Evolutionary conservation across 306 rosid genomes (phyloP), one percentile per base, ranked within the genome.

Genomic region (Hylodesmum podocarpum): DNA sequence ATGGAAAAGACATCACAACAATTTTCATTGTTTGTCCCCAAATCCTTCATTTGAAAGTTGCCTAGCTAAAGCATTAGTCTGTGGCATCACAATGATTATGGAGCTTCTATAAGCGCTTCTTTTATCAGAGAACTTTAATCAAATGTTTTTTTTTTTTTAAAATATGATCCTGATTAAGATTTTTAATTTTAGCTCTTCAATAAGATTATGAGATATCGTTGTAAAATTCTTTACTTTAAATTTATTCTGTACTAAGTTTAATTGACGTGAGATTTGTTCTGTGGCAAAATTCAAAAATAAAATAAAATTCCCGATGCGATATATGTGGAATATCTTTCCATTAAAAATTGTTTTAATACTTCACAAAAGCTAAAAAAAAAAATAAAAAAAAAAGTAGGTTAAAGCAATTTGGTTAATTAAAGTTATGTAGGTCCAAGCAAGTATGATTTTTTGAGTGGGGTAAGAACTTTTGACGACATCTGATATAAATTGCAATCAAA

Each of bases 21-120:
- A 80, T 66, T 31, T 66, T 73, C 71, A 82, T 79, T 84, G 80
- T 50, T 31, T 82, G 88, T 86, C 85, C 59, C 85, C 82, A 44
- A 49, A 72, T 14, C 62, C 39, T 40, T 66, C 27, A 41, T 43
- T 64, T 40, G 36, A 63, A 78, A 68, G 84, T 59, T 27, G 49
- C 19, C 3, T 2, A 33, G 37, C 55, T 27, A 72, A 70, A 70
- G 72, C 76, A 6, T 39, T 11, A 11, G 4, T 40, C 14, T 53
- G 33, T 24, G 71, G 59, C 67, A 28, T 73, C 51, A 54, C 70
- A 54, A 70, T 74, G 33, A 78, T 78, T 67, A 33, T 15, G 34
- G 75, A 40, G 44, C 72, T 70, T 62, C 80, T 37, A 16, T 49
- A 10, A 41, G 54, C 2, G 54, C 24, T 41, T 19, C 19, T 65